Percentiles rank a stretch among this genome's conserved stretches.
These are phyloP conservation scores for thale cress (Arabidopsis thaliana) DNA, from an alignment of 345 rosid species.

Conservation along the genomic window TAIR10.1 NC_003076.8:15775501-15776000, in stretches of 20 bases:
- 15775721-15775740: conserved; percentile 47
- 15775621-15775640: conserved; percentile 89
- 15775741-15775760: conserved; percentile 85
- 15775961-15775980: not conserved
- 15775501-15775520: conserved; percentile 56
- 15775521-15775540: conserved; percentile 84
- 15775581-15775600: conserved; percentile 90
- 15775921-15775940: conserved; percentile 60
- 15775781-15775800: conserved; percentile 72
- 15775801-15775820: conserved; percentile 68
- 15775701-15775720: not conserved
- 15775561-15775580: conserved; percentile 84
- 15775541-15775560: conserved; percentile 70
- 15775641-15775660: conserved; percentile 35
- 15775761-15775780: conserved; percentile 92
- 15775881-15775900: conserved; percentile 79
- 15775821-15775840: conserved; percentile 77
- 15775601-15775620: conserved; percentile 86
- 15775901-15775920: conserved; percentile 79
- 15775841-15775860: conserved; percentile 78
- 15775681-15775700: not conserved
- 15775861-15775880: conserved; percentile 69
- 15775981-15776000: not conserved
- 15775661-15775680: not conserved
- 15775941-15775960: not conserved